Percentiles rank a stretch among this genome's conserved stretches.
Conservation (phyloP, 176 grass and related monocot species). For the Triticum urartu region DNA sequence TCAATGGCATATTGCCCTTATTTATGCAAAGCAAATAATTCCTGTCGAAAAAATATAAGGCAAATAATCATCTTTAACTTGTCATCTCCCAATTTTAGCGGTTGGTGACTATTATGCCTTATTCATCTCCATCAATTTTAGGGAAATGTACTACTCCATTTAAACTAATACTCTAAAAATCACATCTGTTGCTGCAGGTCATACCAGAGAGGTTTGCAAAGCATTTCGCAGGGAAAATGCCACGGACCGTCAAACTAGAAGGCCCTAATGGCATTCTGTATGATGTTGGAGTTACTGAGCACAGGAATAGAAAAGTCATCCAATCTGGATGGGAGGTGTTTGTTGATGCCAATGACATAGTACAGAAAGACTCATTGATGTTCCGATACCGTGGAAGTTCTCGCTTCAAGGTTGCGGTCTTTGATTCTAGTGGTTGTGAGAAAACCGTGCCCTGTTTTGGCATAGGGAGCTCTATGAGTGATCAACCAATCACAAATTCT, state of each 20-base stretch:
- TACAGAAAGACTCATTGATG: conserved; percentile 38
- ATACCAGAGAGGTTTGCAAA: conserved; percentile 46
- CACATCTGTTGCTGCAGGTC: conserved; percentile 25
- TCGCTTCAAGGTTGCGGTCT: conserved; percentile 39
- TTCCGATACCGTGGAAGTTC: conserved; percentile 37
- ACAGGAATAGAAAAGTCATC: not conserved
- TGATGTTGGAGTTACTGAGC: conserved; percentile 23
- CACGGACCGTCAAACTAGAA: conserved; percentile 29
- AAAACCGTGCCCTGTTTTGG: conserved; percentile 26
- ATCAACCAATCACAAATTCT: not conserved
- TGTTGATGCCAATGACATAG: conserved; percentile 29
- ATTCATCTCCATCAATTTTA: not conserved
- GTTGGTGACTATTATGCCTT: too few relatives aligned
- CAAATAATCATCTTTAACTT: not conserved
- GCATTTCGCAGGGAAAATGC: conserved; percentile 31
- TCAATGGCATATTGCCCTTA: too few relatives aligned
- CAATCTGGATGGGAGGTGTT: conserved; percentile 49
- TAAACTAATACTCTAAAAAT: not conserved
- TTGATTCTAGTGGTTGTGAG: conserved; percentile 40
- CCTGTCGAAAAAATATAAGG: too few relatives aligned
- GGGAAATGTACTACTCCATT: too few relatives aligned
- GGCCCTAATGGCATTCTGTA: conserved; percentile 29
- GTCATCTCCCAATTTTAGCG: too few relatives aligned
- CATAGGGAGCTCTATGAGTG: not conserved
- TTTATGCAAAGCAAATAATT: too few relatives aligned